Evolutionary conservation across 2,329 filamentous ascomycete genomes (phyloP).

Genomic region (Xylariales sp.): DNA sequence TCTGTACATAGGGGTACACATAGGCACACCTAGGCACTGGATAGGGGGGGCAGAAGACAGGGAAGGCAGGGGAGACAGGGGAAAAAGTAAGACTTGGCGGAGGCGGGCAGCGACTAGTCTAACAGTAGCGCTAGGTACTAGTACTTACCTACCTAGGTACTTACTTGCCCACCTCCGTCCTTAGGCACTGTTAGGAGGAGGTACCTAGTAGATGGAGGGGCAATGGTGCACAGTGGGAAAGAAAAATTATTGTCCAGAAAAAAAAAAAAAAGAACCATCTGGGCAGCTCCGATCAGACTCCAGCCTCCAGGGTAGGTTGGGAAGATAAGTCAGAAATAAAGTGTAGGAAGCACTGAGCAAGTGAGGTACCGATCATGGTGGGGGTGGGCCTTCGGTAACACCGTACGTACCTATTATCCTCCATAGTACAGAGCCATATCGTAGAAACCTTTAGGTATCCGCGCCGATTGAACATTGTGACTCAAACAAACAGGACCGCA

Average conservation of each 20-base stretch:
- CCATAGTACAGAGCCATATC: not conserved
- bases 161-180: too few relatives aligned
- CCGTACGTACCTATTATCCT: not conserved
- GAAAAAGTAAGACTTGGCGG: constrained; percentile 7
- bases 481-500: constrained; percentile 29
- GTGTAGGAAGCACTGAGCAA: not conserved
- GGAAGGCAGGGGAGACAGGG: too few relatives aligned
- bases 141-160: too few relatives aligned
- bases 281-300: constrained; percentile 3
- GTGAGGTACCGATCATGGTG: constrained; percentile 27
- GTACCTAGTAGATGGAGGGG: constrained; percentile 19
- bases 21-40: too few relatives aligned
- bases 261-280: constrained; percentile 9
- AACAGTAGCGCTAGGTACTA: too few relatives aligned
- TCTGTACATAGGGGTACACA: too few relatives aligned
- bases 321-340: constrained; percentile 10
- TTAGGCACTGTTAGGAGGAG: too few relatives aligned
- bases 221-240: constrained; percentile 31
- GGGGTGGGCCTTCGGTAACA: constrained; percentile 27
- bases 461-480: constrained; percentile 22
- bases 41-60: too few relatives aligned
- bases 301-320: constrained; percentile 18
- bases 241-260: not conserved
- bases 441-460: constrained; percentile 3
- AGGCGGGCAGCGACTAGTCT: not conserved